Evolutionary conservation across 2,329 filamentous ascomycete species (phyloP), one percentile per base, ranked within the genome.

Genomic region (Aspergillus jensenii): DNA sequence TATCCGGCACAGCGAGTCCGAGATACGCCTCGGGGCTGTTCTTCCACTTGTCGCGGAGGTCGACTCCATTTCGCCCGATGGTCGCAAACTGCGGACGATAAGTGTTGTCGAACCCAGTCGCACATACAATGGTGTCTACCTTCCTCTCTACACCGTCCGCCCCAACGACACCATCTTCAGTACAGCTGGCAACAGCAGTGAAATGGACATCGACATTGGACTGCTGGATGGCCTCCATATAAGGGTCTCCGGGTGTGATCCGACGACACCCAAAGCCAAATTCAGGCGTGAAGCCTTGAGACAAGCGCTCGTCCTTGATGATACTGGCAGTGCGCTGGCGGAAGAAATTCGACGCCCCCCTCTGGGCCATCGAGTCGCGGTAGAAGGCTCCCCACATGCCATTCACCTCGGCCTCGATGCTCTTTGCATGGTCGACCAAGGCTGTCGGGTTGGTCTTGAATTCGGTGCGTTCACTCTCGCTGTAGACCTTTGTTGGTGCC

Each of bases 51-150:
- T 80, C 76, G 35, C 77, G 73, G 6, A 83, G 71, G 45, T 77
- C 75, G 35, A 69, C 58, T 5, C 74, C 76, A 4, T 68, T 64
- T 14, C 70, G 71, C 3, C 71, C 74, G 21, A 75, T 66, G 12
- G 81, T 69, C 4, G 74, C 76, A 65, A 81, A 83, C 2, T 72
- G 72, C 3, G 80, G 79, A 44, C 71, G 68, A 66, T 78, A 78
- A 0, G 62, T 60, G 12, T 59, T 65, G 46, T 71, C 62, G n/a
- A 66, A 65, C 0, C 64, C 64, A 1, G 64, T 63, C 15, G 63
- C 63, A 21, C 64, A 66, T 25, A 66, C 44, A 8, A 67, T 47
- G 2, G 60, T 56, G 17, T 67, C 63, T 6, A 63, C 60, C 1
- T 50, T 6, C 5, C 62, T 35, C 41, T 68, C 59, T 3, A 49